Evolutionary conservation across 306 rosid species (phyloP), one percentile per base, ranked within the genome.

Genomic region (Glycyrrhiza uralensis): DNA sequence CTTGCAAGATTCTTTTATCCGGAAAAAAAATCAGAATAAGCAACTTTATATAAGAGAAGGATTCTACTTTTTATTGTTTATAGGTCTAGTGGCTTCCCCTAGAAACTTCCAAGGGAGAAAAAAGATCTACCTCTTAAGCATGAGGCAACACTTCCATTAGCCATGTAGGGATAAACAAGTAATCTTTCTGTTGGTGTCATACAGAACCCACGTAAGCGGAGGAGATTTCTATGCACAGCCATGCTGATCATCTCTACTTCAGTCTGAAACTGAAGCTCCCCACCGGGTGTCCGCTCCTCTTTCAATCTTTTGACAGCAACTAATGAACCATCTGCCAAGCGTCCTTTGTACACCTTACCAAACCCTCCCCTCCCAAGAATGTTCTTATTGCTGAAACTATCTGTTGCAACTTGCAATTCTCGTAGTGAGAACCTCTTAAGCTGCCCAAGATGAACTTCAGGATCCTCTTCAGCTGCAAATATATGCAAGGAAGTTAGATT

Each of bases 161-260:
- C 97, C 99, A 95, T 95, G 83, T 88, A 95, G 22, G 97, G 99
- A 82, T 95, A 95, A 72, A 95, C 99, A 78, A 95, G 99, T 52
- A 95, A 79, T 59, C 99, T 87, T 77, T 95, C 99, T 0, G 99
- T 91, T 47, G 99, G 99, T 45, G 99, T 95, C 99, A 95, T 95
- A 78, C 97, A 95, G 73, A 95, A 95, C 4, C 99, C 97, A 14
- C 96, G 97, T 60, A 95, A 72, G 12, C 97, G 89, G 52, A 95
- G 96, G 69, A 91, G 97, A 76, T 95, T 95, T 61, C 99, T 92
- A 83, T 95, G 99, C 76, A 95, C 99, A 23, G 97, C 99, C 97
- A 95, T 89, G 85, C 99, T 95, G 66, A 95, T 95, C 99, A 94
- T 94, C 92, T 94, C 97, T 22, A 94, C 99, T 85, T 94, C 99